Base-by-base conservation (phyloP, 2,329 filamentous ascomycete genomes). In the Diaporthe sp. region DNA sequence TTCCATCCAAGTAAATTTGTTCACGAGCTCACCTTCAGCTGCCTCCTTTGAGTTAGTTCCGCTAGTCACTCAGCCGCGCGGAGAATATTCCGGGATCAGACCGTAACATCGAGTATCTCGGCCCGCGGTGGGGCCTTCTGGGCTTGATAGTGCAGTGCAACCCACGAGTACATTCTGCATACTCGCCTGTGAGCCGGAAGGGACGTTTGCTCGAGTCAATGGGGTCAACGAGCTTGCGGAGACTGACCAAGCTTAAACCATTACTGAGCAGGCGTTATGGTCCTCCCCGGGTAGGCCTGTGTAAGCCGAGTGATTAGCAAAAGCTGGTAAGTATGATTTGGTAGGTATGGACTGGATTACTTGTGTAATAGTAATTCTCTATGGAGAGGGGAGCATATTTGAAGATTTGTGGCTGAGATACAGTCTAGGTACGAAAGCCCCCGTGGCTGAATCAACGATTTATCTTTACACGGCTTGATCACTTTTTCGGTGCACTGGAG, bases 71-170 rank as follows among this genome's bases (percentile, higher is more conserved):
- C 15, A n/a, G 42, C 7, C 42, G 42, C 61, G 12, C 20, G 42
- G 61, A 42, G 39, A 34, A 49, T 49, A 49, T 49, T 22, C 28
- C 42, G 42, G 42, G 28, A 67, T 67, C 42, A 67, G 28, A 49
- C 42, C 25, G 28, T 49, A 17, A 49, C 20, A 67, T 49, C 42
- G 61, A 67, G 42, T 28, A 44, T 34, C 61, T 49, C 61, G 61
- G 61, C 61, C 61, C 61, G 61, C 42, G 61, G 42, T 49, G 61
- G 42, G 31, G 61, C 42, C 28, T 17, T n/a, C 12, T 25, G 4
- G 42, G 42, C 61, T 13, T 10, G 25, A 28, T 8, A 34, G 42
- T 34, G n/a, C 9, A 22, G 12, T 65, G 17, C 13, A 47, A n/a
- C 42, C 17, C 13, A 22, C 61, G 42, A 49, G 61, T 17, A 2